These are phyloP conservation scores for Oenanthe javanica DNA, from an alignment of 140 eudicot genomes.

Conservation along the genomic window DNA sequence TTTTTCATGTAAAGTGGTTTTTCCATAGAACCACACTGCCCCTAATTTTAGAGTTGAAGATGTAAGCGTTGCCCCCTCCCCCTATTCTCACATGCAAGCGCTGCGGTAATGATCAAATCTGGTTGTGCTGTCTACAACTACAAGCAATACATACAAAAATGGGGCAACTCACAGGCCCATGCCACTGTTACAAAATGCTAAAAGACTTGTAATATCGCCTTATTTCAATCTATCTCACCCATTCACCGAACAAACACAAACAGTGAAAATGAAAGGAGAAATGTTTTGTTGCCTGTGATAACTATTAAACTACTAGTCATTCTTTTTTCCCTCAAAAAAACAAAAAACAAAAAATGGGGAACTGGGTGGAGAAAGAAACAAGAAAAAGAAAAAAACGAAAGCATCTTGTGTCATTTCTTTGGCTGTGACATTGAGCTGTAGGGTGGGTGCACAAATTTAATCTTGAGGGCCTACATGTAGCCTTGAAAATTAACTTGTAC, in stretches of 20 bases:
- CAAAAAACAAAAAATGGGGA: background rate
- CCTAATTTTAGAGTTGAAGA: too few relatives aligned
- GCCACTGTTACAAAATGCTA: background rate
- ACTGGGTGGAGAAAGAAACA: background rate
- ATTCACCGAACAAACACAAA: background rate
- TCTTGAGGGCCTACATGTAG: background rate
- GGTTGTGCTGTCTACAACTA: background rate
- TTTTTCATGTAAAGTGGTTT: too few relatives aligned
- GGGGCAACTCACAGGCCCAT: slow-evolving; percentile 1
- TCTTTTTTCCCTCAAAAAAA: background rate
- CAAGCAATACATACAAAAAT: background rate
- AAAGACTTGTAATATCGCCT: background rate
- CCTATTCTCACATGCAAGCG: background rate
- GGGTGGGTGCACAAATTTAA: slow-evolving; percentile 2
- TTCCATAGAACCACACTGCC: too few relatives aligned
- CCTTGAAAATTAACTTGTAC: slow-evolving; percentile 1
- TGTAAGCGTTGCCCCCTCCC: too few relatives aligned
- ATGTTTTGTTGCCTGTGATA: background rate
- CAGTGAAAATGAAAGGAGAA: background rate
- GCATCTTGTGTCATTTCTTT: slow-evolving; percentile 7
- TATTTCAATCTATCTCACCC: background rate
- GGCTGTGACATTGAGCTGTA: background rate
- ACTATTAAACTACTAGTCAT: background rate
- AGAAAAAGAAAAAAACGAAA: background rate
- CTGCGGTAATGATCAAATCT: background rate